phyloP scores from a whole-genome alignment of 345 rosid species.

The Isatis tinctoria region DNA sequence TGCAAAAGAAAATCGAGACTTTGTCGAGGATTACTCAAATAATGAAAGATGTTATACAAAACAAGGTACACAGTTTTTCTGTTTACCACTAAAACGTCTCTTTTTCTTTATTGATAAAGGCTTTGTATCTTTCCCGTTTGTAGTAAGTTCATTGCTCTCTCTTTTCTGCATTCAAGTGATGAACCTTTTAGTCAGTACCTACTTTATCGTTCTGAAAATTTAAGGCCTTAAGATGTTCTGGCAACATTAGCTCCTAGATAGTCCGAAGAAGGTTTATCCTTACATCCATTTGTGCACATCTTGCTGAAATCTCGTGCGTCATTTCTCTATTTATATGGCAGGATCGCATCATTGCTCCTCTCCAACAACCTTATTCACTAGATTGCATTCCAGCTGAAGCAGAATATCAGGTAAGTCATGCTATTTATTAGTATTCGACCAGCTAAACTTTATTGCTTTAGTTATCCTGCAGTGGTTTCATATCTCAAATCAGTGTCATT shows the following conservation, averaged over 20 bases:
- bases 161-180: not conserved
- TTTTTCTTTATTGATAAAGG: not conserved
- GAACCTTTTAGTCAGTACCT: not conserved
- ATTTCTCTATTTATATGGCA: slow-evolving; percentile 27
- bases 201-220: not conserved
- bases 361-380: slow-evolving; percentile 95
- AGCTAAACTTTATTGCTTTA: not conserved
- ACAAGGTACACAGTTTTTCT: slow-evolving; percentile 56
- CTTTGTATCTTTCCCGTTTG: not conserved
- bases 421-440: not conserved
- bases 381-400: slow-evolving; percentile 99
- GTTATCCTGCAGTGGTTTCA: not conserved
- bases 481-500: not conserved
- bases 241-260: not conserved
- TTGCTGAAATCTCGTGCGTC: not conserved
- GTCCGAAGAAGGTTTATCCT: not conserved
- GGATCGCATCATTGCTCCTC: slow-evolving; percentile 98
- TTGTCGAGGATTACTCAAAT: too few species aligned
- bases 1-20: too few species aligned
- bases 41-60: too few species aligned
- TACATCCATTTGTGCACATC: not conserved
- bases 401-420: slow-evolving; percentile 76
- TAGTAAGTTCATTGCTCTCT: not conserved
- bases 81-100: not conserved
- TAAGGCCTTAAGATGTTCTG: not conserved